Evolutionary conservation across 2,329 filamentous ascomycete species (phyloP), one percentile per base, ranked within the genome.

Genomic region (Neofusicoccum cordaticola): DNA sequence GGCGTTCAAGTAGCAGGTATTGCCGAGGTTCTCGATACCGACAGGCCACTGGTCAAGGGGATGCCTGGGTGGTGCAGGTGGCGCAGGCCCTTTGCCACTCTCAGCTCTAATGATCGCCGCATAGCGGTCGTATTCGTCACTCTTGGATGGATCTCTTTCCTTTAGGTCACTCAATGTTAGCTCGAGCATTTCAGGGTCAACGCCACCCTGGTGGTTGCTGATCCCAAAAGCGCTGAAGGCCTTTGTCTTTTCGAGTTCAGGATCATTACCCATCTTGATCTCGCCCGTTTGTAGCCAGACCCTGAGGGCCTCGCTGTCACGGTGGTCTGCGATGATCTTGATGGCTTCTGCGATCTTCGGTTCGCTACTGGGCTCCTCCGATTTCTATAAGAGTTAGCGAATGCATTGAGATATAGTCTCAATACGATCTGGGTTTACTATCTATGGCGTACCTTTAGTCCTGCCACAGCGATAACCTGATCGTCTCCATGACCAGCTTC

Each of bases 1-100:
- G 78, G 94, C 98, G 81, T 99, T 99, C 63, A 99, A 84, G 72
- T 99, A 99, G 76, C 95, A 99, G 0, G 96, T 99, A 72, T 99
- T 99, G 66, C 95, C 93, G 65, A 98, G 96, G 70, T 98, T 99
- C 68, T 88, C 86, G 5, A 98, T 84, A 0, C 95, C 95, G 22
- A 96, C 91, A 0, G 95, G 95, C 76, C 91, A 88, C 35, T 85
- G 68, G 1, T 81, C 52, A 78, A 76, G 66, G 70, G 75, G 73
- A 63, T 75, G 71, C 48, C 68, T 58, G 3, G 63, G 45, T 15
- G 63, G 53, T 6, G 53, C 39, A 22, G 22, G 8, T 7, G 51
- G 62, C 4, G 44, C 62, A 66, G 45, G 17, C 31, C 39, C 52
- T 17, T 62, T 69, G n/a, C 41, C 52, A 9, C 44, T 52, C 35